Percentiles rank a stretch among this genome's conserved stretches.
These are phyloP conservation scores for Murraya koenigii DNA, from an alignment of 345 rosid genomes.

Conservation along the genomic window DNA sequence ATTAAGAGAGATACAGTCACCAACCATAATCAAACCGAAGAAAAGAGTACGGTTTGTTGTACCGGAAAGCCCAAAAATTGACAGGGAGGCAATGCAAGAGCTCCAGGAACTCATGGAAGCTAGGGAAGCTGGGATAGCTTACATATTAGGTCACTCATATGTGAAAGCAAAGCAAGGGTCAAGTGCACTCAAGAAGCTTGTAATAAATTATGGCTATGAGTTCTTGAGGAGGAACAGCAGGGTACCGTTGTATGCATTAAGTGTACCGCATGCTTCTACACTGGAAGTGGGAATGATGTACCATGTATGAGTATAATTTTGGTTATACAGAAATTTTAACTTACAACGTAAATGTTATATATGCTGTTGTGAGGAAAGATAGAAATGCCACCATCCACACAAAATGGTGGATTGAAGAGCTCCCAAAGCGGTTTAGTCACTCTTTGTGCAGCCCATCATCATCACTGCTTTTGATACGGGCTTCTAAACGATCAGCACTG, in stretches of 20 bases:
- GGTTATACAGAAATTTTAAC: slow-evolving; percentile 4
- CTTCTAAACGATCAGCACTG: too few relatives aligned
- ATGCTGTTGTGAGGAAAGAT: slow-evolving; percentile 29
- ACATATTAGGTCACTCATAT: slow-evolving; percentile 82
- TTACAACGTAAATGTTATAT: slow-evolving; percentile 15
- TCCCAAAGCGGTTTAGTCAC: neutral
- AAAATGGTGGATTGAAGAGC: slow-evolving; percentile 11
- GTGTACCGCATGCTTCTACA: slow-evolving; percentile 75
- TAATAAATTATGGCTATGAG: slow-evolving; percentile 71
- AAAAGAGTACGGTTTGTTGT: slow-evolving; percentile 76
- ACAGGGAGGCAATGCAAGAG: slow-evolving; percentile 55
- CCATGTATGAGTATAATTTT: slow-evolving; percentile 59
- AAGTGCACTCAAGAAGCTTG: slow-evolving; percentile 57
- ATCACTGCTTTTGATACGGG: too few relatives aligned
- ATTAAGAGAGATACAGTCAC: slow-evolving; percentile 55
- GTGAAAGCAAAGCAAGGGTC: slow-evolving; percentile 83
- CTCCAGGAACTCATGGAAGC: slow-evolving; percentile 76
- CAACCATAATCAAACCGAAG: slow-evolving; percentile 37
- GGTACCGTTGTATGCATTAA: slow-evolving; percentile 45
- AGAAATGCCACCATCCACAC: neutral
- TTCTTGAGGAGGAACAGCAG: slow-evolving; percentile 84
- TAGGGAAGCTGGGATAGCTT: slow-evolving; percentile 84
- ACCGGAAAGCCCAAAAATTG: slow-evolving; percentile 71
- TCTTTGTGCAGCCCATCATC: neutral
- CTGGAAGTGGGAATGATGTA: slow-evolving; percentile 93